Conservation (phyloP, 2,329 filamentous ascomycete genomes). For the Ophiocordyceps robertsii region DNA sequence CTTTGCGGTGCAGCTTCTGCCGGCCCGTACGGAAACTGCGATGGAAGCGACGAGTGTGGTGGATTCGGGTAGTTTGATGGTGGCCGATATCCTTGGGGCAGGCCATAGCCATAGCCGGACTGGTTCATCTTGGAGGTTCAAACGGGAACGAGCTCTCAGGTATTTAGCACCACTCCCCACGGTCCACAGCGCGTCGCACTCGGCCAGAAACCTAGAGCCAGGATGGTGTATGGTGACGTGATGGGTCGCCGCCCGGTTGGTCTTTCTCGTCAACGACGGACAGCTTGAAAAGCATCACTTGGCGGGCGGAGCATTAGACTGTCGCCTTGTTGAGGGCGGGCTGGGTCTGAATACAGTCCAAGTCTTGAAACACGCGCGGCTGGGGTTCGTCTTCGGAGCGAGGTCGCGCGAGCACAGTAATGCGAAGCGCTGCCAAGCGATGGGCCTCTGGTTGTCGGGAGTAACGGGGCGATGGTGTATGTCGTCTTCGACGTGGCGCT, state of each 20-base stretch:
- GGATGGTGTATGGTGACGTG: neutral
- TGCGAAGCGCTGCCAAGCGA: neutral
- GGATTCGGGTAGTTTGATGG: constrained; percentile 9
- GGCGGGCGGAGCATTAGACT: no score
- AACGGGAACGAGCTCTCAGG: neutral
- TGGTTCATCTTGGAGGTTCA: constrained; percentile 13
- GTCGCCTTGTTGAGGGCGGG: no score
- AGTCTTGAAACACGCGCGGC: no score
- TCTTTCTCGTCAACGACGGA: neutral
- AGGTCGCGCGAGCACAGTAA: neutral
- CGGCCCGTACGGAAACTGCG: constrained; percentile 2
- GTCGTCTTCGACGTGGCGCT: neutral
- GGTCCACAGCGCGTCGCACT: neutral
- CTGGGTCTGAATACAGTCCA: no score
- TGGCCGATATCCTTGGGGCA: constrained; percentile 9
- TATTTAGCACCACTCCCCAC: neutral
- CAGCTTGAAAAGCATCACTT: no score
- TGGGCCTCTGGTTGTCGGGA: neutral
- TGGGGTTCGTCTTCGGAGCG: no score
- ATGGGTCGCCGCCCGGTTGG: neutral
- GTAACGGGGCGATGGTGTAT: neutral
- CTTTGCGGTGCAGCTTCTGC: neutral
- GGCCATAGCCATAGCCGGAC: constrained; percentile 13
- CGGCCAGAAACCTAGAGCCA: neutral
- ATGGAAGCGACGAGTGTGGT: constrained; percentile 5